These are phyloP conservation scores for Ceriops zippeliana DNA, from an alignment of 345 rosid genomes.

Conservation along the genomic window DNA sequence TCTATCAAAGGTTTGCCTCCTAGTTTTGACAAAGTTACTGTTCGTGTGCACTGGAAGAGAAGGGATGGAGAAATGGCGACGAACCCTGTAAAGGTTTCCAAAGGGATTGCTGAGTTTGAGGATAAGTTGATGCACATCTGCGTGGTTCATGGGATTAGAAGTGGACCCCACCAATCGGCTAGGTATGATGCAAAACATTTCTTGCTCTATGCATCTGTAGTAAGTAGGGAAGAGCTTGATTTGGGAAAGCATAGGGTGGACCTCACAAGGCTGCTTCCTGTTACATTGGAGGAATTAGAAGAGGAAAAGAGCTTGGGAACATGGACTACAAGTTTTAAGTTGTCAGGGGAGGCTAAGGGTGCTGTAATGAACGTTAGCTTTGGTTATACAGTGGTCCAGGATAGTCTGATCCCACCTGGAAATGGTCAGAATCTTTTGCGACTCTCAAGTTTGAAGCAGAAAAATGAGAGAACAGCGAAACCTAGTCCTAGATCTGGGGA, in stretches of 20 bases:
- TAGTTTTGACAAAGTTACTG: constrained; percentile 46
- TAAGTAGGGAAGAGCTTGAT: constrained; percentile 66
- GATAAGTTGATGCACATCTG: constrained; percentile 72
- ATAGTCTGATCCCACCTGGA: constrained; percentile 36
- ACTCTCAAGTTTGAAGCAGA: constrained; percentile 38
- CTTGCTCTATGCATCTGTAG: constrained; percentile 61
- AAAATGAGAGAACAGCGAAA: constrained; percentile 31
- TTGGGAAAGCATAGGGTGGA: constrained; percentile 96
- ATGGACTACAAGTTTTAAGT: constrained; percentile 88
- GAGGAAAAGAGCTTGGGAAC: constrained; percentile 86
- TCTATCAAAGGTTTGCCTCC: constrained; percentile 61
- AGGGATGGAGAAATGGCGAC: constrained; percentile 68
- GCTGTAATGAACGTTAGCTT: constrained; percentile 77
- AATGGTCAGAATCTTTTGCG: constrained; percentile 33
- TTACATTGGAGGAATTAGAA: constrained; percentile 85
- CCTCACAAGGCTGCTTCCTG: constrained; percentile 84
- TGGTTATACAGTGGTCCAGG: constrained; percentile 66
- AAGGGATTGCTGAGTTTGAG: constrained; percentile 68
- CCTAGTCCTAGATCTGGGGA: constrained; percentile 31
- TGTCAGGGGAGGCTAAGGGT: constrained; percentile 75
- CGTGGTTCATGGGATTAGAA: constrained; percentile 71
- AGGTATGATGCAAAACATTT: constrained; percentile 95
- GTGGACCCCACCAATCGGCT: constrained; percentile 83
- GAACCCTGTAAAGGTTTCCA: constrained; percentile 51
- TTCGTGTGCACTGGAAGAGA: constrained; percentile 87